These are phyloP conservation scores for Apophysomyces ossiformis DNA, from an alignment of 371 early-diverging fungal genomes.

Conservation along the genomic window DNA sequence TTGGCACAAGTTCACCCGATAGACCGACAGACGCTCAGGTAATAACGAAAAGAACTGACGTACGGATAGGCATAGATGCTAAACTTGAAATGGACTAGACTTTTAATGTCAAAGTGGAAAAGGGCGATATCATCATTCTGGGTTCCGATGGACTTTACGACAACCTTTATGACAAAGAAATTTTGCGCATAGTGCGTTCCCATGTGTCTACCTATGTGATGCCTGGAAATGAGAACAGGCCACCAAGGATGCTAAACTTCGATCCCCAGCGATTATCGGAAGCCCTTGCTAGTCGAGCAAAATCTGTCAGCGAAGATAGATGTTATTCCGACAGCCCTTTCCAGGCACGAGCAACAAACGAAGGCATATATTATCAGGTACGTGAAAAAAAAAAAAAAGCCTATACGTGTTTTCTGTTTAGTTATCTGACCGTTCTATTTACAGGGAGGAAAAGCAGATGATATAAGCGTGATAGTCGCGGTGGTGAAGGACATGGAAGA, in stretches of 20 bases:
- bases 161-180: constrained; percentile 83
- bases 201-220: constrained; percentile 59
- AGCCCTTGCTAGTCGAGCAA: constrained; percentile 77
- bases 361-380: constrained; percentile 70
- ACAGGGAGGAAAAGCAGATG: constrained; percentile 86
- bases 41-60: constrained; percentile 10
- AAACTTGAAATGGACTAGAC: constrained; percentile 14
- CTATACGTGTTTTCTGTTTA: background rate
- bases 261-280: constrained; percentile 81
- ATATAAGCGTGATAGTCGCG: constrained; percentile 81
- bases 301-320: constrained; percentile 80
- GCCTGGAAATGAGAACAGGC: constrained; percentile 52
- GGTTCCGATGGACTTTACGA: constrained; percentile 85
- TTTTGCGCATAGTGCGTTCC: constrained; percentile 73
- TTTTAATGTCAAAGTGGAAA: constrained; percentile 79
- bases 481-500: constrained; percentile 70
- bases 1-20: constrained; percentile 73
- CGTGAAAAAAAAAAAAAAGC: background rate
- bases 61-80: background rate
- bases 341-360: constrained; percentile 78
- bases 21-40: constrained; percentile 74
- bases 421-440: constrained; percentile 35
- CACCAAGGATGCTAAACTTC: constrained; percentile 39
- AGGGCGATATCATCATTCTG: constrained; percentile 78
- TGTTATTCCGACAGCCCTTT: constrained; percentile 82